Evolutionary conservation across 768 basidiomycete genomes (phyloP), one percentile per base, ranked within the genome.

Genomic region (Clavulina sp.): DNA sequence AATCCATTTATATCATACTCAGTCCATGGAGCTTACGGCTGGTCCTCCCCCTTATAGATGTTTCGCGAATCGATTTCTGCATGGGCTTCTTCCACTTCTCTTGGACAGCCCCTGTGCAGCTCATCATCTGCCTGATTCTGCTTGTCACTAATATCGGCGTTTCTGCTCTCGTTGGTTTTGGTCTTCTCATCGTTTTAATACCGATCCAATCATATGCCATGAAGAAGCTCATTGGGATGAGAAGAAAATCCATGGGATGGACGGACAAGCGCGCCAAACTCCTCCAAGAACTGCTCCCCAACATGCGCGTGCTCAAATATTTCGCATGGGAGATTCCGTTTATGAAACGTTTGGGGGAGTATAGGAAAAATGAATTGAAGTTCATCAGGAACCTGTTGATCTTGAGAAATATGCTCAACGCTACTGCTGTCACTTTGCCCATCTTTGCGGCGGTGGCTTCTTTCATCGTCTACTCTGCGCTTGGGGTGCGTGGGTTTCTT

Each of bases 291-390:
- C 71, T 97, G 1, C 66, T 95, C 0, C 78, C 80, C 13, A 84
- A 85, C 1, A 91, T 95, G 77, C 81, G 85, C 57, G 75, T 93
- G 55, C 84, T 95, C 72, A 95, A 95, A 61, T 81, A 78, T 58
- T 84, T 84, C 61, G 64, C 28, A 13, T 49, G 48, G 48, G 43
- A 46, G 86, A 19, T 52, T 5, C 85, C 91, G 0, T 92, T 87
- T 64, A 70, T 93, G 23, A 68, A 76, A 16, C 76, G 81, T 41
- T 73, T 95, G 26, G 71, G 73, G 29, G 74, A 73, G 38, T 83
- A 82, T 59, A 72, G 92, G 49, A 68, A 66, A 47, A 72, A 73
- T 48, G 91, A 93, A 64, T 77, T 88, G 65, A 63, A 58, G 73
- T 76, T 77, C 56, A 75, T 84, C 54, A 77, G 84, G 34, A 71